phyloP scores from a whole-genome alignment of 495 filamentous ascomycete genomes.

The Talaromyces liani region DNA sequence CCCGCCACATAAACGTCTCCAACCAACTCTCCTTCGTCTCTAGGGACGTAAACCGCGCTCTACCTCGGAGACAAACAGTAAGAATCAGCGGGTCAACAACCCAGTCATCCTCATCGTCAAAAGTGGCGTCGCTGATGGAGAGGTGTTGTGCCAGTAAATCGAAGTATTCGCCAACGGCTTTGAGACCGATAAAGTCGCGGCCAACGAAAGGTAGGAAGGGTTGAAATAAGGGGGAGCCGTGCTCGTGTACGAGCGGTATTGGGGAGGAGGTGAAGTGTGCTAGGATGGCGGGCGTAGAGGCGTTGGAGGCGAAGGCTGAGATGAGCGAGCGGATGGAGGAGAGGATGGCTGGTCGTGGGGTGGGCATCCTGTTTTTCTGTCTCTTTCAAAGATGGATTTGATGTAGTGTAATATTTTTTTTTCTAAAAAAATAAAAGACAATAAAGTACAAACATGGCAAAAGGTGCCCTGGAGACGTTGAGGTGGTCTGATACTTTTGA shows the following conservation, averaged over 20 bases:
- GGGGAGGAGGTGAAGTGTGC: conserved; percentile 41
- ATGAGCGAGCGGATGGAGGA: conserved; percentile 37
- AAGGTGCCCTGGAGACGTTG: neutral
- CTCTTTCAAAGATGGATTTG: neutral
- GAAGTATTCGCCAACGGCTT: conserved; percentile 45
- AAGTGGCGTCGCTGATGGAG: conserved; percentile 40
- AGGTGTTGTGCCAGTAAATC: conserved; percentile 30
- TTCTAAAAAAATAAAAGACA: too few relatives aligned
- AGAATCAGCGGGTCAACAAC: conserved; percentile 37
- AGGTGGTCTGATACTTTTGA: neutral
- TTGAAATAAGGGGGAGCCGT: conserved; percentile 27
- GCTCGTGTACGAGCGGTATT: conserved; percentile 40
- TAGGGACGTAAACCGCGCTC: conserved; percentile 42
- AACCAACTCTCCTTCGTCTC: conserved; percentile 47
- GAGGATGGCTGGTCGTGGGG: conserved; percentile 30
- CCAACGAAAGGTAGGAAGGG: conserved; percentile 49
- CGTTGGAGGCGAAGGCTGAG: conserved; percentile 32
- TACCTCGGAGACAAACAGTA: conserved; percentile 42
- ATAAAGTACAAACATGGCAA: neutral
- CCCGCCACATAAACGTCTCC: conserved; percentile 50
- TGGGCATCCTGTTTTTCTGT: neutral
- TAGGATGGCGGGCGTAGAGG: conserved; percentile 26
- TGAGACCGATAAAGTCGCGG: conserved; percentile 40
- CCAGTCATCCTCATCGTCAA: conserved; percentile 39
- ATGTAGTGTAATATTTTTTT: neutral